Evolutionary conservation across 805 yeast species (phyloP), one percentile per base, ranked within the genome.

Genomic region (Lipomyces orientalis): DNA sequence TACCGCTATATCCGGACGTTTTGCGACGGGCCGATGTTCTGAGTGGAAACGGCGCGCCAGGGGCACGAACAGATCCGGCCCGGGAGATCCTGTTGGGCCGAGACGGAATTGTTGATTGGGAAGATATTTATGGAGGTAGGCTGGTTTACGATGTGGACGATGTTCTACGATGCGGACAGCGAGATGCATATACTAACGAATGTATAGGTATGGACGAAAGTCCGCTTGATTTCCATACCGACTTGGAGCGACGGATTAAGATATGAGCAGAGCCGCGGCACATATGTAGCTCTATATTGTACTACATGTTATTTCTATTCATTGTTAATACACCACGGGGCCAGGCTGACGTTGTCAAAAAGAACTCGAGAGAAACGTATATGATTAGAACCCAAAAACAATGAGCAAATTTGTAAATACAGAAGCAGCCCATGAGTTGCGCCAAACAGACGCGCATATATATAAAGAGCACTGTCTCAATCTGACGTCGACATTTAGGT

Each of bases 41-140:
- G 58, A 57, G 61, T 25, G 49, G 64, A n/a, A 61, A 55, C 49
- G 72, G 72, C 16, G 72, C 66, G 19, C 71, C 66, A 7, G 92
- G 92, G 14, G 89, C 87, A 6, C 73, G 86, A 6, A 80, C 84
- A 57, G 82, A 85, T 66, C 66, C 91, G 68, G 97, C 91, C 76
- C 84, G 83, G 68, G 97, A 93, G 75, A 90, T 95, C 62, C 82
- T 95, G 66, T 77, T 87, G 76, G 91, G 91, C 80, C 88, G 86
- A 75, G 98, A 95, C 67, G 79, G 88, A 25, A 79, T 86, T 16
- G 81, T 94, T 54, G 97, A 91, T 74, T 94, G 98, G 98, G 98
- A 95, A 75, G 98, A 95, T 75, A 84, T 94, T 25, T 93, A 71
- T 46, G 71, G 71, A 49, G 72, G 72, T 69, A 59, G 22, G 65